Evolutionary conservation across 2,329 filamentous ascomycete species (phyloP).

Genomic region (Paraphaeosphaeria minitans): DNA sequence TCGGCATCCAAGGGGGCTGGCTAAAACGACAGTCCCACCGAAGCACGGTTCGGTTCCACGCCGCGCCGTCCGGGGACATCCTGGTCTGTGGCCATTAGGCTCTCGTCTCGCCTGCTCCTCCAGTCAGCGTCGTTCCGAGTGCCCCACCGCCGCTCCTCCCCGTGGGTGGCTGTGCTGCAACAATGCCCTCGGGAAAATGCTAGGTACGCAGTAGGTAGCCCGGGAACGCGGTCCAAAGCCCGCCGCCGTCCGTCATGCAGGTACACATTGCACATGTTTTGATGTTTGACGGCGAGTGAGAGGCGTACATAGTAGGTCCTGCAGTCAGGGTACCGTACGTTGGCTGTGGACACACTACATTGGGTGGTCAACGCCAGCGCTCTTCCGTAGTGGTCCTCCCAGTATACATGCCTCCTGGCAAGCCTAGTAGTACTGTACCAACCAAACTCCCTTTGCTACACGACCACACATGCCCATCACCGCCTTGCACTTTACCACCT

Average conservation of each 20-base stretch:
- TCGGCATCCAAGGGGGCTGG: slow-evolving; percentile 4
- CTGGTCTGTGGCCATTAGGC: neutral
- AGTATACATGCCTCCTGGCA: too few species aligned
- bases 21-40: neutral
- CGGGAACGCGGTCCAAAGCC: slow-evolving; percentile 1
- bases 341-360: neutral
- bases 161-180: neutral
- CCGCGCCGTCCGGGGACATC: neutral
- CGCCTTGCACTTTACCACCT: slow-evolving; percentile 67
- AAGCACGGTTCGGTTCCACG: neutral
- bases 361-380: neutral
- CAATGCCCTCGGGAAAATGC: neutral
- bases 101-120: neutral
- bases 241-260: neutral
- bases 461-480: slow-evolving; percentile 23
- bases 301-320: too few species aligned
- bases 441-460: neutral
- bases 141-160: neutral
- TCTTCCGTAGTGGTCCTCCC: neutral
- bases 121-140: neutral
- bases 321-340: neutral
- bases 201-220: neutral
- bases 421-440: too few species aligned
- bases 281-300: neutral
- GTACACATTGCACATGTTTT: neutral